Base-by-base conservation (phyloP, 805 yeast genomes). In the Candida hispaniensis region DNA sequence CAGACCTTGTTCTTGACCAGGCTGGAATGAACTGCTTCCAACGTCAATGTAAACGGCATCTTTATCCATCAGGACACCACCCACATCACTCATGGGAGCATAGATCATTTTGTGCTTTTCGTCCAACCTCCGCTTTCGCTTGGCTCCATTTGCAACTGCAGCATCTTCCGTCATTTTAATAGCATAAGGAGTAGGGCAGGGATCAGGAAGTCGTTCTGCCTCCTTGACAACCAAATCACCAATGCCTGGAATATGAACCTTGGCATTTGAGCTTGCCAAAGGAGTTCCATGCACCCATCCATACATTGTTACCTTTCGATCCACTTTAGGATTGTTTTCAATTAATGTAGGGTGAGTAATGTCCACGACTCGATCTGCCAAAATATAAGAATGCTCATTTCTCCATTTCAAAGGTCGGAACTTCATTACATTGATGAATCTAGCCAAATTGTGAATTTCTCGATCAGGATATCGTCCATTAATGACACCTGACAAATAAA, bases 11-110 rank as follows among this genome's bases (percentile, higher is more conserved):
- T 76, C 80, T 43, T 70, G 69, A 25, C 79, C 79, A 1, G 71
- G 65, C 11, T 67, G 71, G 54, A 79, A 79, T 27, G 54, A 58
- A 28, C 55, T 54, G 18, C 56, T 44, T 2, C 83, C 85, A 6
- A 80, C 73, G 48, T 80, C 96, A 41, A 91, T 82, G 50, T 86
- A 91, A 2, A 91, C 98, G 6, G 98, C 95, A 62, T 91, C 99
- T 53, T 79, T 86, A 60, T 91, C 99, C 42, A 91, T 83, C 45
- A 91, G 64, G 21, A 91, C 93, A 55, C 99, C 99, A 39, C 96
- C 96, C n/a, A 91, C 95, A 58, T 91, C 97, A 29, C 96, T 81
- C 99, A 91, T 91, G 32, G 99, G 99, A 0, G 98, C 99, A 56
- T 93, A 91, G 2, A 91, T 83, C 46, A 83, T 73, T 55, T 86